Base-by-base conservation (phyloP, 2,329 filamentous ascomycete species). In the Aspergillus niger region DNA sequence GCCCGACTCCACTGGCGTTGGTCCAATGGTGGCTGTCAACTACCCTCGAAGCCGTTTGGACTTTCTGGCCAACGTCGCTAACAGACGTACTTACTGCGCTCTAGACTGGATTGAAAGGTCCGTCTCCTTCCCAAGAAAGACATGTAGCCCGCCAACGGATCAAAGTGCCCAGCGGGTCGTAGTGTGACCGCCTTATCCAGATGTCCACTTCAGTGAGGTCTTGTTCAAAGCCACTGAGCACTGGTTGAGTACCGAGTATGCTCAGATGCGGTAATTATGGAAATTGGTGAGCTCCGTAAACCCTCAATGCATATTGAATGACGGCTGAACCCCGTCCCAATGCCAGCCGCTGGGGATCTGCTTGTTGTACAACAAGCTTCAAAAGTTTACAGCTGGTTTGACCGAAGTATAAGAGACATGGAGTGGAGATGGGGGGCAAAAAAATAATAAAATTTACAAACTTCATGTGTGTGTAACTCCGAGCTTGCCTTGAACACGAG, bases 11-110 rank as follows among this genome's bases (percentile, higher is more conserved):
- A 56, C 55, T 32, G 59, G 15, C 15, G n/a, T 38, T 50, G 32
- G 50, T 49, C 63, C 64, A 65, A 63, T 64, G 26, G 38, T 15
- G 22, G 17, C 32, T 50, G 32, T 41, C 41, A 24, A n/a, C 51
- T 51, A 26, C 48, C 59, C 22, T 26, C 22, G 55, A 26, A 20
- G 20, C 63, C 65, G 38, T 55, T 59, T 52, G 38, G 56, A 62
- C 53, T 13, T 44, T 28, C 47, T 26, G 28, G 26, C 22, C 41
- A 48, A 56, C 43, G 54, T 56, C 26, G 54, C 44, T 36, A 41
- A 26, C 52, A 17, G 41, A 44, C 7, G 41, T 44, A 44, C 41
- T 17, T n/a, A 30, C 30, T 28, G 53, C 53, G n/a, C 28, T 28
- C 24, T 22, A 39, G 20, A 20, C 39, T 38, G 28, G 15, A 28